Percentiles rank a stretch among this genome's conserved stretches.
These are phyloP conservation scores for Kluyveromyces sp. DNA, from an alignment of 1,139 yeast genomes.

Conservation along the genomic window DNA sequence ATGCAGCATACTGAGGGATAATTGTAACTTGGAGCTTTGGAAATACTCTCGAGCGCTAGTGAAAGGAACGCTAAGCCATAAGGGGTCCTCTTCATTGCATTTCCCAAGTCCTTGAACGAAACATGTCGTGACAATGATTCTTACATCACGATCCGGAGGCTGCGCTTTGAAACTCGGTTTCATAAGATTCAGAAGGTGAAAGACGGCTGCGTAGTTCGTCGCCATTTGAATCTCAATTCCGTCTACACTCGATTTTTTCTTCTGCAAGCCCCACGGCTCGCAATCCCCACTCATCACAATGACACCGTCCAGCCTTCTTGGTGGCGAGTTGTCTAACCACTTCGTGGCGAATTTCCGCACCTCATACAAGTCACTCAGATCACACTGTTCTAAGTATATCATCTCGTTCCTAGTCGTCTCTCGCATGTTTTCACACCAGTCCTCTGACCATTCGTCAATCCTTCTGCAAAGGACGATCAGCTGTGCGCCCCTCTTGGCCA, in stretches of 20 bases:
- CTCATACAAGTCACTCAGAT: slow-evolving; percentile 64
- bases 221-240: slow-evolving; percentile 85
- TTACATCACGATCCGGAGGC: slow-evolving; percentile 90
- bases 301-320: slow-evolving; percentile 83
- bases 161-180: slow-evolving; percentile 80
- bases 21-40: slow-evolving; percentile 73
- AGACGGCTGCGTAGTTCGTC: slow-evolving; percentile 73
- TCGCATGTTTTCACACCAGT: slow-evolving; percentile 71
- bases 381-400: slow-evolving; percentile 85
- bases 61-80: slow-evolving; percentile 57
- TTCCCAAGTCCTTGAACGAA: slow-evolving; percentile 67
- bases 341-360: slow-evolving; percentile 87
- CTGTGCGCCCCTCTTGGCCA: slow-evolving; percentile 84
- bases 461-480: slow-evolving; percentile 63
- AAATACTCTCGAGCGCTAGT: slow-evolving; percentile 65
- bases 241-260: slow-evolving; percentile 59
- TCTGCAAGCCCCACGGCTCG: slow-evolving; percentile 45
- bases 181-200: slow-evolving; percentile 67
- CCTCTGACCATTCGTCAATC: slow-evolving; percentile 71
- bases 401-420: slow-evolving; percentile 60
- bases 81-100: slow-evolving; percentile 57
- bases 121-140: slow-evolving; percentile 72
- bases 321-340: slow-evolving; percentile 89
- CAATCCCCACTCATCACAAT: slow-evolving; percentile 82
- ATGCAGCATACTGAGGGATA: slow-evolving; percentile 68